Conservation (phyloP, 805 yeast genomes). For the Hanseniaspora taiwanica region DNA sequence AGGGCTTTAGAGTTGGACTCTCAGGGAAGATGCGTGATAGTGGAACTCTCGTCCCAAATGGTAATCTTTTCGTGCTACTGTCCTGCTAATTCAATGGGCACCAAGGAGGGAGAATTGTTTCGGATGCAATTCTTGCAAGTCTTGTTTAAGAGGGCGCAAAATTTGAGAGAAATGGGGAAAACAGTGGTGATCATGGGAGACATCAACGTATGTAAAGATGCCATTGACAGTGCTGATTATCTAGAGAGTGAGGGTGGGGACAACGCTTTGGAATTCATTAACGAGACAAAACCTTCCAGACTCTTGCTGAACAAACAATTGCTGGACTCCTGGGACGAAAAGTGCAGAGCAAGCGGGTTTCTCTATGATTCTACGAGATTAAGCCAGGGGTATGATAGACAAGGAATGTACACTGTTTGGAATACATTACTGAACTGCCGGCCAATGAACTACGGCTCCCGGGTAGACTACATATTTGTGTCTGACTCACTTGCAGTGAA, state of each 20-base stretch:
- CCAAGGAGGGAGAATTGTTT: constrained; percentile 51
- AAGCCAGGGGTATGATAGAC: constrained; percentile 36
- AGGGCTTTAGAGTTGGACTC: constrained; percentile 42
- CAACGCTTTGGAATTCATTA: no score
- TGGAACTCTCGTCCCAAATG: constrained; percentile 53
- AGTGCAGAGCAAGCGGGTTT: constrained; percentile 26
- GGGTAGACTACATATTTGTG: constrained; percentile 66
- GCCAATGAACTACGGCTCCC: constrained; percentile 73
- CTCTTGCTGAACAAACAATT: constrained; percentile 34
- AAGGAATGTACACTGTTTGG: constrained; percentile 84
- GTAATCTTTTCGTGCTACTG: constrained; percentile 66
- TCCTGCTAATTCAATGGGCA: constrained; percentile 76
- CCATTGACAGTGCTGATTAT: constrained; percentile 71
- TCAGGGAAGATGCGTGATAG: constrained; percentile 73
- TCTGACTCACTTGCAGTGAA: constrained; percentile 25
- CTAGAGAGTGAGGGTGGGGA: constrained; percentile 26
- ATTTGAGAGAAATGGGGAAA: constrained; percentile 44
- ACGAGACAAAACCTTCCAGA: constrained; percentile 29
- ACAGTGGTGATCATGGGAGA: constrained; percentile 79
- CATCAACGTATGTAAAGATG: constrained; percentile 66
- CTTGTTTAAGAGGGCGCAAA: constrained; percentile 48
- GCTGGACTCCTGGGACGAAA: constrained; percentile 17
- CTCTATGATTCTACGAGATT: constrained; percentile 48
- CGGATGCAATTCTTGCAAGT: constrained; percentile 44
- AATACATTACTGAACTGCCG: constrained; percentile 64